Base-by-base conservation (phyloP, 305 asterid species). In the Fraxinus greggii region DNA sequence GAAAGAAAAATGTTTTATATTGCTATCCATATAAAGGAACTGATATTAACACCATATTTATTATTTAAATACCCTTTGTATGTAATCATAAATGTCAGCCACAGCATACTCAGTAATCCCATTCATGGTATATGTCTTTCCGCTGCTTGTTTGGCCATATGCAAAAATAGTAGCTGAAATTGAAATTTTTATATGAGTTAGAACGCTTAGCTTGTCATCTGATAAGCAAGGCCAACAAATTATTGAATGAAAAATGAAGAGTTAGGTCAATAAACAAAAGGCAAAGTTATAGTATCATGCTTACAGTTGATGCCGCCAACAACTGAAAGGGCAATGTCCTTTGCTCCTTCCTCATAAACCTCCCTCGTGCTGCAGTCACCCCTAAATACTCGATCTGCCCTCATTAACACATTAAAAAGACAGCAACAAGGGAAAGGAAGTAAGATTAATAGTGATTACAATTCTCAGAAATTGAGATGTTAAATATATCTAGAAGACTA, bases 81-180 rank as follows among this genome's bases (percentile, higher is more conserved):
- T 91, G 84, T 94, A 92, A 82, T 92, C 93, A 76, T 94, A 94
- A 78, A 96, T 92, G 84, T 94, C 98, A 79, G 94, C 91, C 81
- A 94, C 98, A 2, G 98, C 88, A 81, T 90, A 96, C 87, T 96
- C 99, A 1, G 99, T 96, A 73, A 94, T 90, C 70, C 99, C 98
- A 85, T 91, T 95, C 99, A 95, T 92, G 56, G 99, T 94, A 84
- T 95, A 93, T 9, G 98, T 95, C 92, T 95, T 95, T 83, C 98
- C 98, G 12, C 98, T 95, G 92, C 97, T 95, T 73, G 98, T 95
- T 89, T 93, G 98, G 78, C 98, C 98, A 88, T 95, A 95, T 9
- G 98, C 98, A 82, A 95, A 95, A 67, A 95, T 88, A 80, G 98
- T 95, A 24, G 98, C 98, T 95, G 90, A 85, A 90, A 78, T 35